A percentile compares a stretch with the other conserved stretches of the same genome.
These are phyloP conservation scores for Picea mariana DNA, from an alignment of 83 land plant genomes.

Conservation along the genomic window DNA sequence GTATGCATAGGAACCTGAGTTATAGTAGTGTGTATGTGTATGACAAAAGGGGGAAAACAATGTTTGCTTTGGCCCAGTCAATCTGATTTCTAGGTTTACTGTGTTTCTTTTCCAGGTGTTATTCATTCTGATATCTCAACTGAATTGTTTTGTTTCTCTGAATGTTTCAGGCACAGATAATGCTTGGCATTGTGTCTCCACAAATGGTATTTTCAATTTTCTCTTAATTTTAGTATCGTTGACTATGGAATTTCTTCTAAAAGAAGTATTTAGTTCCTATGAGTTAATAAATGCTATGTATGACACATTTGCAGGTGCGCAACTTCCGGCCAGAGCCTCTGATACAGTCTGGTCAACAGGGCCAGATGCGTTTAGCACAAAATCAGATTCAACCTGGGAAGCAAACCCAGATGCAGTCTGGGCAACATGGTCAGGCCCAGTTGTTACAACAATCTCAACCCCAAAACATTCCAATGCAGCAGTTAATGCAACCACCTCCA, in stretches of 20 bases:
- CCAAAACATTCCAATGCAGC: conserved; percentile 14
- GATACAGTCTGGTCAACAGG: conserved; percentile 28
- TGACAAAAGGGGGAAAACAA: neutral
- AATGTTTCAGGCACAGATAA: conserved; percentile 56
- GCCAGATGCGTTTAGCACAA: conserved; percentile 12
- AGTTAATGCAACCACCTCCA: conserved; percentile 14
- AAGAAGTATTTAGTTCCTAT: neutral
- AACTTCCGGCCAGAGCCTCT: conserved; percentile 17
- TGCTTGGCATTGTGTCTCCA: conserved; percentile 60
- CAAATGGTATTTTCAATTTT: conserved; percentile 47
- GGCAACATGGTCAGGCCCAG: neutral
- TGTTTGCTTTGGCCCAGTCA: neutral
- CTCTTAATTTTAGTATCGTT: neutral
- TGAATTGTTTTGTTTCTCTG: neutral
- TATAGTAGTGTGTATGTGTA: too few species aligned
- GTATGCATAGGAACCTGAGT: too few species aligned
- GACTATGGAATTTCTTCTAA: neutral
- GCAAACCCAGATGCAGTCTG: conserved; percentile 11
- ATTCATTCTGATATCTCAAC: neutral
- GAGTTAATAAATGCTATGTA: neutral
- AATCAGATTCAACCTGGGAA: conserved; percentile 14
- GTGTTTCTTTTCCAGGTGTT: neutral
- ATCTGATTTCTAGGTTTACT: neutral
- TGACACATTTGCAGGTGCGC: conserved; percentile 42
- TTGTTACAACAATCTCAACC: conserved; percentile 12